Conservation (phyloP, 2,329 filamentous ascomycete species). For the Alternaria panax region DNA sequence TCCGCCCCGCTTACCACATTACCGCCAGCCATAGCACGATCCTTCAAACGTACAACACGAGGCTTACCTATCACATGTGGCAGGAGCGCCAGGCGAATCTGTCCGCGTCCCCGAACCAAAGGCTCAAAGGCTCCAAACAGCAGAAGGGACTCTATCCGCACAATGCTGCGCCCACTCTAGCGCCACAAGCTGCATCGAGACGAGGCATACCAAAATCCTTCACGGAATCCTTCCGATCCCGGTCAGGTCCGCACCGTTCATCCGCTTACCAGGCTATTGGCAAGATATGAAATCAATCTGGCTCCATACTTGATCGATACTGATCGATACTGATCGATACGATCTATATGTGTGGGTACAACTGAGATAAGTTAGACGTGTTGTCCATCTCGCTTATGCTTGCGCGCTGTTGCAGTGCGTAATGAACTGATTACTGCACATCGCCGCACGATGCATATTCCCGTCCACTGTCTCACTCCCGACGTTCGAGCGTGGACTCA, state of each 20-base stretch:
- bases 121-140: neutral
- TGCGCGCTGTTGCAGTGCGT: neutral
- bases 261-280: conserved; percentile 10
- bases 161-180: neutral
- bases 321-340: conserved; percentile 3
- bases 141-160: neutral
- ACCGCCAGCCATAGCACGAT: neutral
- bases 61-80: neutral
- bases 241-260: neutral
- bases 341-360: neutral
- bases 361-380: neutral
- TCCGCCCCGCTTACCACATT: neutral
- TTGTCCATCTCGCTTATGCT: neutral
- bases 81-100: neutral
- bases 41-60: neutral
- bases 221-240: neutral
- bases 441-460: neutral
- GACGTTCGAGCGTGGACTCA: neutral
- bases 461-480: conserved; percentile 1
- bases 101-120: conserved; percentile 1
- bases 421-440: conserved; percentile 1
- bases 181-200: neutral
- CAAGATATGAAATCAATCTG: conserved; percentile 4
- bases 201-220: neutral
- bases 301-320: neutral